Evolutionary conservation across 1,284 basidiomycete species (phyloP).

Genomic region (Sanghuangporus baumii): DNA sequence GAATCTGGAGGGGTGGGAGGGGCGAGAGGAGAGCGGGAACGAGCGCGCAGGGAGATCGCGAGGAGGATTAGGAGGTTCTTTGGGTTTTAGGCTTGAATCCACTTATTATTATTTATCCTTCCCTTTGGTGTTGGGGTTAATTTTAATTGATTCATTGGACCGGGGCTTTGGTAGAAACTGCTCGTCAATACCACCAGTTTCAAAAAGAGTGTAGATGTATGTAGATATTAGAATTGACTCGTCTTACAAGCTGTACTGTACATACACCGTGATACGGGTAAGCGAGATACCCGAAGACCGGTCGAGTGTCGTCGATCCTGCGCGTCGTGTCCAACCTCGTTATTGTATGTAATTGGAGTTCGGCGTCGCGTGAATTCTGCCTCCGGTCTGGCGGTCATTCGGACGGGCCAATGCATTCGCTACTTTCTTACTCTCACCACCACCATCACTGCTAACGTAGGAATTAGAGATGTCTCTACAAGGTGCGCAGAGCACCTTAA

Average conservation of each 20-base stretch:
- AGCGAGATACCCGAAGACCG: too few relatives aligned
- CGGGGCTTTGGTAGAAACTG: background rate
- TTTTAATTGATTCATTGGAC: background rate
- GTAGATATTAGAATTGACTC: too few relatives aligned
- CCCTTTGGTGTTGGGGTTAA: background rate
- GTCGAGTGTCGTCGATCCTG: too few relatives aligned
- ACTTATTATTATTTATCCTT: background rate
- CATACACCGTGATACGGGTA: too few relatives aligned
- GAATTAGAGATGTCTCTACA: background rate
- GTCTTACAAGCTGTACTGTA: too few relatives aligned
- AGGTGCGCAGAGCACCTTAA: background rate
- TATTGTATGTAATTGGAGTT: too few relatives aligned
- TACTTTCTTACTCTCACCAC: background rate
- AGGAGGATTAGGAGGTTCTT: slow-evolving; percentile 29
- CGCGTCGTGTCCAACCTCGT: too few relatives aligned
- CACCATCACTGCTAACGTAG: background rate
- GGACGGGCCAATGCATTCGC: background rate
- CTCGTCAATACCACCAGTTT: too few relatives aligned
- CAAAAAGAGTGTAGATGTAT: too few relatives aligned
- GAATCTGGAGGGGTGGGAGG: slow-evolving; percentile 30
- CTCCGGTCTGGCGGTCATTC: background rate
- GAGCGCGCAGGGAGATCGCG: slow-evolving; percentile 47
- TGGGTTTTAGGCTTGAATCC: background rate
- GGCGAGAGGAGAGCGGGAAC: slow-evolving; percentile 46
- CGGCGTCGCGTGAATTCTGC: background rate